phyloP scores from a whole-genome alignment of 225 moss, liverwort and hornwort species.

The Takakia lepidozioides region DNA sequence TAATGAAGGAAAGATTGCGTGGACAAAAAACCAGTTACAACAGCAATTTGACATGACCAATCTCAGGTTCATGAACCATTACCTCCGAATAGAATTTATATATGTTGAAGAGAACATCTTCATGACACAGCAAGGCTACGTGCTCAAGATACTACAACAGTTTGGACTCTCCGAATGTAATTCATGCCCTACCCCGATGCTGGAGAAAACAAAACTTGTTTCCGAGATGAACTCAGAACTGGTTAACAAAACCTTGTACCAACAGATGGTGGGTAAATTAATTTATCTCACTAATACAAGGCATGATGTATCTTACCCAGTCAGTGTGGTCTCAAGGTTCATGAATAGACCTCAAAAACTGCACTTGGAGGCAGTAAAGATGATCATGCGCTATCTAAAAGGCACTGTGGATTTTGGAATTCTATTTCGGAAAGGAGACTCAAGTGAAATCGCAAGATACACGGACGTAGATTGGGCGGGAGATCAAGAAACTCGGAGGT shows the following conservation, averaged over 20 bases:
- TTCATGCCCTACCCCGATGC: too few relatives aligned
- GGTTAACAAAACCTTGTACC: too few relatives aligned
- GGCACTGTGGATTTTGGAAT: not conserved
- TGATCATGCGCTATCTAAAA: too few relatives aligned
- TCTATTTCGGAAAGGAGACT: not conserved
- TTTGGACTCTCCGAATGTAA: too few relatives aligned
- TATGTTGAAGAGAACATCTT: not conserved
- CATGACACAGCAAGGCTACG: not conserved
- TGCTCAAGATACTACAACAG: not conserved
- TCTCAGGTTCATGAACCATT: not conserved
- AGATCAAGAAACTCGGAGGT: not conserved
- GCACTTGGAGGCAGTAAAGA: too few relatives aligned
- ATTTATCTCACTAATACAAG: too few relatives aligned
- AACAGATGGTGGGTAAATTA: not conserved
- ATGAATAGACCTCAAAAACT: too few relatives aligned
- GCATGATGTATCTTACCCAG: too few relatives aligned
- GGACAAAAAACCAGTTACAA: not conserved
- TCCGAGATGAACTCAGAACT: too few relatives aligned
- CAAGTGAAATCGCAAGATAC: not conserved
- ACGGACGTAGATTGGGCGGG: not conserved
- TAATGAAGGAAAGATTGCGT: too few relatives aligned
- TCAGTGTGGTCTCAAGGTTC: too few relatives aligned
- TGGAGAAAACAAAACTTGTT: too few relatives aligned
- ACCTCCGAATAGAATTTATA: not conserved
- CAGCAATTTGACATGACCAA: not conserved